Evolutionary conservation across 495 filamentous ascomycete species (phyloP), one percentile per base, ranked within the genome.

Genomic region (Trichocladium uniseriatum): DNA sequence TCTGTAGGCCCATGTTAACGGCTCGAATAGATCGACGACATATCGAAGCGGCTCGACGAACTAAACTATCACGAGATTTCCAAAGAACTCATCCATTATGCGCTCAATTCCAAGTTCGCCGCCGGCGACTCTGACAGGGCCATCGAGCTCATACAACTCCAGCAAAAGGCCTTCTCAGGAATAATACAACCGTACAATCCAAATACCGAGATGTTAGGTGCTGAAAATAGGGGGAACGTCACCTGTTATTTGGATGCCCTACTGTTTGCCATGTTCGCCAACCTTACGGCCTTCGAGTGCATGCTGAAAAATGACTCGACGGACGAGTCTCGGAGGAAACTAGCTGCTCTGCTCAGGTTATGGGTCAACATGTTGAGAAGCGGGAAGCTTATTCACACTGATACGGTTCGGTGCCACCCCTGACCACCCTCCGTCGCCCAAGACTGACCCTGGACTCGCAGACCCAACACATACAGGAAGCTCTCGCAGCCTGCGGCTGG

Each of bases 181-280:
- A 80, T 89, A 31, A 79, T 98, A 53, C 72, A 78, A 50, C 78
- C 75, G 6, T 90, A 88, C 61, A 75, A 86, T 19, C 74, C 84
- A 3, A 70, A 74, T 34, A 72, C 82, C 2, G 81, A 78, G 52
- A 79, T 96, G 64, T 69, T 89, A 2, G 92, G 92, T 1, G 92
- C 92, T 4, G 84, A 87, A 53, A 98, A 98, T 60, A 73, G 91
- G 38, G 75, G 82, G 15, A 79, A 77, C 16, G 88, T 92, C 18
- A 95, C 92, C 29, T 98, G 92, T 65, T 98, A 89, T 56, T 71
- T 95, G 1, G 92, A 96, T 60, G 75, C 90, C 1, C 68, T 96
- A n/a, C 79, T 98, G 2, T 96, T 95, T 59, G 86, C 92, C 49
- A 95, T 98, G 91, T 98, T 98, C 63, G 84, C 87, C 9, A 80